Base-by-base conservation (phyloP, 1,284 basidiomycete genomes). In the Sporisorium scitamineum region DNA sequence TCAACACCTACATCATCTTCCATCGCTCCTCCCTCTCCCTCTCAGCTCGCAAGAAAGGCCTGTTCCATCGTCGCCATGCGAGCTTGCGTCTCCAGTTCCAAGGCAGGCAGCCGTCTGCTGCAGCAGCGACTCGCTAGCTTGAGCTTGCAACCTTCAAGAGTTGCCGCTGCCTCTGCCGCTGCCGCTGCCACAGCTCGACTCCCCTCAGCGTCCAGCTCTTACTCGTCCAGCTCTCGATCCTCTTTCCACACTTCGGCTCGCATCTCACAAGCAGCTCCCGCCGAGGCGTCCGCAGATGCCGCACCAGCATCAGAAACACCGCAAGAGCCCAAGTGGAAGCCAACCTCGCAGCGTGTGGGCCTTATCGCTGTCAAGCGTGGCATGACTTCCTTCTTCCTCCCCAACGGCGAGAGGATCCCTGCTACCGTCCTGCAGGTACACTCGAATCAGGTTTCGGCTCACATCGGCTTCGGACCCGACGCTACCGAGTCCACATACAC, bases 321-420 rank as follows among this genome's bases (percentile, higher is more conserved):
- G 13, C 52, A 70, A 47, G 18, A 27, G 5, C 22, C 37, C 16
- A 61, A 57, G 51, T 98, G 95, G 95, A 91, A 91, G 22, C 93
- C 96, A 34, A 89, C 89, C 60, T 95, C 94, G 5, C 89, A 93
- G 76, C 91, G 92, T 48, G 90, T 90, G 18, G 98, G 95, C 11
- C 88, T 98, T 69, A 92, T 99, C 84, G 95, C 94, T 24, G 90
- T 92, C 66, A 99, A 99, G 88, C 90, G 94, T 54, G 97, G 97
- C 50, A 99, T 99, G 96, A 93, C 94, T 7, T 90, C 91, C 14
- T 88, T 97, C 82, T 99, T 94, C 93, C 93, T 96, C 84, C 90
- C 93, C 82, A 91, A 93, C 69, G 97, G 97, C 37, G 90, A 90
- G 45, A 88, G 93, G 62, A 89, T 92, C 78, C 95, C 97, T 1